Evolutionary conservation across 176 grass and related monocot genomes (phyloP).

Genomic region (Raddia guianensis): DNA sequence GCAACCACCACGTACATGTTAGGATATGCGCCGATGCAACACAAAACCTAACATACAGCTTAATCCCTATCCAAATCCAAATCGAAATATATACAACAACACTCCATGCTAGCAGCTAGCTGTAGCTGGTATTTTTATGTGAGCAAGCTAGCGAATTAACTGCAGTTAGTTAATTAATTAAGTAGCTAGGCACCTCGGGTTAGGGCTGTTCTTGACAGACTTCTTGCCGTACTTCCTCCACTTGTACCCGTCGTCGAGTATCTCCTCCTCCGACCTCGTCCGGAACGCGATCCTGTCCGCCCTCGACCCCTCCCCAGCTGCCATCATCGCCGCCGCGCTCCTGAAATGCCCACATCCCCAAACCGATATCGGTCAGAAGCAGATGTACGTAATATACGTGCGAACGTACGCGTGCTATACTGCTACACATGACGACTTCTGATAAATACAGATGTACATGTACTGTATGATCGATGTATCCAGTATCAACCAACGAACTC

Average conservation of each 20-base stretch:
- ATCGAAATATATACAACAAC: too few species aligned
- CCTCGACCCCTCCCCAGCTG: neutral
- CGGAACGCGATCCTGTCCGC: slow-evolving; percentile 61
- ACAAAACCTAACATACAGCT: too few species aligned
- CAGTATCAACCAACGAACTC: neutral
- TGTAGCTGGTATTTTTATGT: too few species aligned
- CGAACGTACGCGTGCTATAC: neutral
- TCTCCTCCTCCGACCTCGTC: slow-evolving; percentile 61
- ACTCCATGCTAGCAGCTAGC: too few species aligned
- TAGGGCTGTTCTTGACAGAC: slow-evolving; percentile 75
- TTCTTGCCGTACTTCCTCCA: slow-evolving; percentile 88
- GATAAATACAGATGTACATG: too few species aligned
- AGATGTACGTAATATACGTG: neutral
- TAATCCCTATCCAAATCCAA: too few species aligned
- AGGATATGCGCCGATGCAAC: too few species aligned
- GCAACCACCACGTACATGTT: neutral
- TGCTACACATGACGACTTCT: neutral
- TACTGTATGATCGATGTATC: too few species aligned
- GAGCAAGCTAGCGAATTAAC: neutral
- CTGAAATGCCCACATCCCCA: slow-evolving; percentile 16
- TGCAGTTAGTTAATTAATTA: neutral
- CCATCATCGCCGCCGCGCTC: neutral
- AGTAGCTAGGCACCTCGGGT: slow-evolving; percentile 42
- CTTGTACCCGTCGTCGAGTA: slow-evolving; percentile 69
- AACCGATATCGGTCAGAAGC: neutral